phyloP scores from a whole-genome alignment of 2,329 filamentous ascomycete genomes.

The Pyrenochaeta sp. region DNA sequence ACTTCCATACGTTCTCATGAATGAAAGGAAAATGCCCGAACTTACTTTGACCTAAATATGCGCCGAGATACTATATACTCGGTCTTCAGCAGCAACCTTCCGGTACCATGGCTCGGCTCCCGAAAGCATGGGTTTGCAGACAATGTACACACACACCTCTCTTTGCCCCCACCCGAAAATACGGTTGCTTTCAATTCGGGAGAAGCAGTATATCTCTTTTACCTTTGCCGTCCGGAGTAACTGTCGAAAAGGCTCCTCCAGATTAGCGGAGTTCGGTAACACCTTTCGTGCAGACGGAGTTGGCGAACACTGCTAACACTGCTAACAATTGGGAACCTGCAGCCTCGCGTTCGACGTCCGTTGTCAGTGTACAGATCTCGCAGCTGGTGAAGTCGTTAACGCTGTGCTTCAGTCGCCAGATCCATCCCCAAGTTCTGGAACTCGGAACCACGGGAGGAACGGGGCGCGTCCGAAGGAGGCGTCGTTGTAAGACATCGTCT shows the following conservation, averaged over 20 bases:
- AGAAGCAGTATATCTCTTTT: neutral
- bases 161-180: neutral
- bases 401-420: neutral
- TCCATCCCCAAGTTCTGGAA: slow-evolving; percentile 13
- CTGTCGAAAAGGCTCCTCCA: neutral
- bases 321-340: neutral
- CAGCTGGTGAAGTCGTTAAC: neutral
- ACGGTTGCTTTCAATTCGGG: neutral
- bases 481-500: slow-evolving; percentile 10
- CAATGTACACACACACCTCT: neutral
- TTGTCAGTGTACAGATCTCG: neutral
- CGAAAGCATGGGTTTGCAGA: neutral
- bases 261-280: neutral
- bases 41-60: neutral
- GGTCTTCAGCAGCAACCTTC: neutral
- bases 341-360: neutral
- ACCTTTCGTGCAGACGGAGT: neutral
- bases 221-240: too few species aligned
- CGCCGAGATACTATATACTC: neutral
- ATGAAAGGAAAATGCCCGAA: neutral
- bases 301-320: neutral
- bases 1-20: neutral
- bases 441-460: slow-evolving; percentile 12
- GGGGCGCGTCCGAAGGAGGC: slow-evolving; percentile 14
- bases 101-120: neutral